phyloP scores from a whole-genome alignment of 2,329 filamentous ascomycete species.

The Fusarium bulbicola region DNA sequence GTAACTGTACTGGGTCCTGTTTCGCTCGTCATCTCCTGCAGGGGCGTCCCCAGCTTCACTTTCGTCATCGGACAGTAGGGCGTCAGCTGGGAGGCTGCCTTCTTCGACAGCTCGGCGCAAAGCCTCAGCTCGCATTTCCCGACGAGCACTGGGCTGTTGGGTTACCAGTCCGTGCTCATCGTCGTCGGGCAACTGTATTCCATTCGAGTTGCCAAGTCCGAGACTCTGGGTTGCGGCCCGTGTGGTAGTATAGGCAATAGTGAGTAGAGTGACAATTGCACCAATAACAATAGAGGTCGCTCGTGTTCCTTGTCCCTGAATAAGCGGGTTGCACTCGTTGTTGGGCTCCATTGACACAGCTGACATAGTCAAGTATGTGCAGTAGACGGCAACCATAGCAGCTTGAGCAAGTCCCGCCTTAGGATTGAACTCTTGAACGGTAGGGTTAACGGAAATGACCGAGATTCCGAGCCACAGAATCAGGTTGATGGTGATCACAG shows the following conservation, averaged over 20 bases:
- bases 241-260: conserved; percentile 96
- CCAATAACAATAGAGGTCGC: conserved; percentile 92
- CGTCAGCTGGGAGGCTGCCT: conserved; percentile 90
- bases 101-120: conserved; percentile 92
- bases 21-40: conserved; percentile 86
- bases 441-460: conserved; percentile 86
- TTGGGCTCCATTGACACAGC: conserved; percentile 99
- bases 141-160: conserved; percentile 80
- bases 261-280: conserved; percentile 94
- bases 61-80: conserved; percentile 78
- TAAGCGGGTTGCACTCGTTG: conserved; percentile 91
- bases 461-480: conserved; percentile 84
- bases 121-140: conserved; percentile 92
- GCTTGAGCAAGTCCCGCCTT: conserved; percentile 96
- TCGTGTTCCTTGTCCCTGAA: conserved; percentile 85
- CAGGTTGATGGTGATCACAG: conserved; percentile 93
- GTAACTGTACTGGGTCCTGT: conserved; percentile 94
- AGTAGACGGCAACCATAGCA: conserved; percentile 97
- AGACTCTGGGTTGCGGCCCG: conserved; percentile 92
- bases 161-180: conserved; percentile 91
- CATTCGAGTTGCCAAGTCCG: conserved; percentile 64
- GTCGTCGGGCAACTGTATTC: conserved; percentile 70
- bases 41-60: conserved; percentile 70
- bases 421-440: conserved; percentile 89
- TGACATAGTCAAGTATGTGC: conserved; percentile 98